Percentiles rank a stretch among this genome's conserved stretches.
Evolutionary conservation across 805 yeast species (phyloP).

Genomic region (Starmerella stellata): DNA sequence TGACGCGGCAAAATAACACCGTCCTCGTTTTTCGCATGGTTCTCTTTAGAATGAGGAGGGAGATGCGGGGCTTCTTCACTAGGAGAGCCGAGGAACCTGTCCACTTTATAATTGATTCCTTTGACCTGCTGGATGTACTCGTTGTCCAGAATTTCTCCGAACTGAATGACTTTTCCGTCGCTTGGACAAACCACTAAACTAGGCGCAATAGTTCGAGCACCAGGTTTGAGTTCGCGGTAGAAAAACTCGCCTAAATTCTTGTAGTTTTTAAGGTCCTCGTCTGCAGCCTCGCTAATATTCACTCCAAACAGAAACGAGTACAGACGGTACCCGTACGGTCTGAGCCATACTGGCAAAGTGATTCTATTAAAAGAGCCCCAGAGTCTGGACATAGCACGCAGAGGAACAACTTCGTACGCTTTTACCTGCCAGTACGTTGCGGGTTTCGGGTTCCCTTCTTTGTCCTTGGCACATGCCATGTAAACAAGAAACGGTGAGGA

Average conservation of each 20-base stretch:
- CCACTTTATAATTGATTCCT: slow-evolving; percentile 83
- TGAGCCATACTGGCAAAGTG: slow-evolving; percentile 69
- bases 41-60: slow-evolving; percentile 3
- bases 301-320: slow-evolving; percentile 75
- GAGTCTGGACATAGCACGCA: slow-evolving; percentile 73
- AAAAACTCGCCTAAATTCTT: slow-evolving; percentile 78
- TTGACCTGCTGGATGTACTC: slow-evolving; percentile 75
- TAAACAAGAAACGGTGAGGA: slow-evolving; percentile 2
- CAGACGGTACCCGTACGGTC: slow-evolving; percentile 62
- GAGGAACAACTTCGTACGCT: slow-evolving; percentile 75
- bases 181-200: slow-evolving; percentile 69
- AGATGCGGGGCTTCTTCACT: slow-evolving; percentile 2
- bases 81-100: slow-evolving; percentile 55
- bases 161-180: slow-evolving; percentile 76
- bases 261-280: slow-evolving; percentile 57
- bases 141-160: slow-evolving; percentile 69
- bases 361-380: slow-evolving; percentile 88
- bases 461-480: slow-evolving; percentile 8
- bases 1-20: slow-evolving; percentile 33
- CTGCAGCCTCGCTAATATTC: slow-evolving; percentile 72
- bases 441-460: slow-evolving; percentile 25
- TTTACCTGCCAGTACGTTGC: slow-evolving; percentile 75
- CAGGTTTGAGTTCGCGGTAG: slow-evolving; percentile 63
- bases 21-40: slow-evolving; percentile 1
- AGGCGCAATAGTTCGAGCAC: slow-evolving; percentile 54